phyloP scores from a whole-genome alignment of 169 alveolate species.

The Eimeria nieschulzi region DNA sequence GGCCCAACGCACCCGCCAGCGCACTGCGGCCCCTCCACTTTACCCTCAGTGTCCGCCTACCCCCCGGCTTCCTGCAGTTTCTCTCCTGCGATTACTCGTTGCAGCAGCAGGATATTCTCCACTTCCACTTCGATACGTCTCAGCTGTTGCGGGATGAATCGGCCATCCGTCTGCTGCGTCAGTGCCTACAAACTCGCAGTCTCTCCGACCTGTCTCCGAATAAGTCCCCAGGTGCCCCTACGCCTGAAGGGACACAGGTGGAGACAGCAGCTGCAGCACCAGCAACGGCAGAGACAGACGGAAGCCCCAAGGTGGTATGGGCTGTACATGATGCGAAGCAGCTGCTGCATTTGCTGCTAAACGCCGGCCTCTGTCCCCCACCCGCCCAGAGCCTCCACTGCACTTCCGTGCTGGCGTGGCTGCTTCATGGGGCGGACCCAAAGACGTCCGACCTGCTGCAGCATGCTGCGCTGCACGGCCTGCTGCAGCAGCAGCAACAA shows the following conservation, averaged over 20 bases:
- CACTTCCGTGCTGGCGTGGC: conserved; percentile 11
- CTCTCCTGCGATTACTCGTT: neutral
- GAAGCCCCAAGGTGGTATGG: neutral
- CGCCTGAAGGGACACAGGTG: no score
- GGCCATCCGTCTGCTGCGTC: no score
- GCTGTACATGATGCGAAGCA: conserved; percentile 6
- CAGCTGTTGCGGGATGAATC: neutral
- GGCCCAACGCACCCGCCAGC: conserved; percentile 17
- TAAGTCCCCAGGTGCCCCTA: no score
- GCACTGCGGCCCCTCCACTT: conserved; percentile 14
- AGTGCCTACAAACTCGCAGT: no score
- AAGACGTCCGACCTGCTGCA: conserved; percentile 4
- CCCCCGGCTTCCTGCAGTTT: conserved; percentile 19
- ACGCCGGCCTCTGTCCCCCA: neutral
- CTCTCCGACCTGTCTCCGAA: no score
- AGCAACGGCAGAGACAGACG: neutral
- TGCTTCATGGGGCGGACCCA: neutral
- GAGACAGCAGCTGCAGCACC: neutral
- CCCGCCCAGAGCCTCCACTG: neutral
- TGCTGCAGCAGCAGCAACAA: neutral
- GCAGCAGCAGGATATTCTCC: conserved; percentile 24
- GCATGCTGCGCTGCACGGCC: conserved; percentile 9
- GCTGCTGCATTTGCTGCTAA: conserved; percentile 20
- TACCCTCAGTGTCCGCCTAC: neutral
- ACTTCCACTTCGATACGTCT: neutral